Evolutionary conservation across 352 stramenopile species (phyloP).

Genomic region (Detonula confervacea): DNA sequence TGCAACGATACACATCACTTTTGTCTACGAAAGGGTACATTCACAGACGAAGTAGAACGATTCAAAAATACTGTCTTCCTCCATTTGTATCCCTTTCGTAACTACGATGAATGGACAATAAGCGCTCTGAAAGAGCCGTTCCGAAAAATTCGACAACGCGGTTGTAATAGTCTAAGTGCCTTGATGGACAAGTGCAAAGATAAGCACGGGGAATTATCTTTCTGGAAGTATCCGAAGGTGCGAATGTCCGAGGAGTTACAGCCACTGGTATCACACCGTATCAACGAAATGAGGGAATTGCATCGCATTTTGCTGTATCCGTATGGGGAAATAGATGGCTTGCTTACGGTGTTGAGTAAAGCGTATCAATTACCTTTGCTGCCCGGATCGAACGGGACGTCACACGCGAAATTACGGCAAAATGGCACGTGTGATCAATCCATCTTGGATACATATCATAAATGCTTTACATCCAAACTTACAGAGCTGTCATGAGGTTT

Average conservation of each 20-base stretch:
- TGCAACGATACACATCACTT: constrained; percentile 38
- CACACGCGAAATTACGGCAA: constrained; percentile 14
- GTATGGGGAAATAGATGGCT: constrained; percentile 30
- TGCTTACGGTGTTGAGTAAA: constrained; percentile 13
- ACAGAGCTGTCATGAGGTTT: too few species aligned
- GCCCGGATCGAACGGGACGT: constrained; percentile 18
- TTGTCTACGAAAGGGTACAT: constrained; percentile 24
- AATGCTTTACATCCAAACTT: constrained; percentile 37
- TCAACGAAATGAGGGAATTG: constrained; percentile 18
- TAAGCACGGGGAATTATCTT: constrained; percentile 43
- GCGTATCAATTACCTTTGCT: constrained; percentile 28
- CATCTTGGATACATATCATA: constrained; percentile 41
- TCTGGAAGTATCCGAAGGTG: constrained; percentile 39
- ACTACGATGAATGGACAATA: constrained; percentile 37
- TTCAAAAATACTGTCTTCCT: constrained; percentile 24
- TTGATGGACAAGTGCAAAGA: constrained; percentile 13
- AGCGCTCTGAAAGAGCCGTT: constrained; percentile 43
- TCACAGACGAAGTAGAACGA: constrained; percentile 14
- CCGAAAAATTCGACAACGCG: constrained; percentile 9
- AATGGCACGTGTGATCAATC: constrained; percentile 32
- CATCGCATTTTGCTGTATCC: constrained; percentile 36
- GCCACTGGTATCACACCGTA: constrained; percentile 10
- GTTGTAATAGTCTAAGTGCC: background rate
- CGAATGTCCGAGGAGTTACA: constrained; percentile 32
- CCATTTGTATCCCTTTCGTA: constrained; percentile 49